A percentile compares a stretch with the other conserved stretches of the same genome.
Conservation (phyloP, 768 basidiomycete genomes). For the Cyclocybe aegerita region DNA sequence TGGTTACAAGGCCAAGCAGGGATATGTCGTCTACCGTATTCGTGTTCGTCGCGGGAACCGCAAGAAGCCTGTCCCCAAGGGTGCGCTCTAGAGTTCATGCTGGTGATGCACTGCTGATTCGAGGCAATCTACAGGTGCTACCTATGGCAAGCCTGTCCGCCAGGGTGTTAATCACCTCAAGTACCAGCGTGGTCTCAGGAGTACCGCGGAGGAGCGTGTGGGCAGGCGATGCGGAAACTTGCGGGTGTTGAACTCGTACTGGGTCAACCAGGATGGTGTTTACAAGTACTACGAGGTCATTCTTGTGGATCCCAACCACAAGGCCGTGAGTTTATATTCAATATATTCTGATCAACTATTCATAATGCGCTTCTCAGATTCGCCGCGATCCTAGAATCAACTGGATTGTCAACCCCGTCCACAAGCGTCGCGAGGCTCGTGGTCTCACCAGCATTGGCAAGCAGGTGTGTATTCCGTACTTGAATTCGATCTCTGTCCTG, state of each 20-base stretch:
- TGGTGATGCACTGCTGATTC: neutral
- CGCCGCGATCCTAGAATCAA: constrained; percentile 96
- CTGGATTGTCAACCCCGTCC: constrained; percentile 98
- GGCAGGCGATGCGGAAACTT: constrained; percentile 95
- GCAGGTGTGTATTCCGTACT: constrained; percentile 54
- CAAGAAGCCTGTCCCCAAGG: constrained; percentile 98
- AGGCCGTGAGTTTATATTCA: constrained; percentile 62
- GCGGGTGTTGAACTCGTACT: constrained; percentile 97
- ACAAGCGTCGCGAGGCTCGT: constrained; percentile 97
- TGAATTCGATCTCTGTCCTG: constrained; percentile 3
- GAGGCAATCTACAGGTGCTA: constrained; percentile 65
- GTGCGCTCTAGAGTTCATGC: constrained; percentile 37
- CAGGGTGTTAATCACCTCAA: constrained; percentile 99
- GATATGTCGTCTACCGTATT: constrained; percentile 96
- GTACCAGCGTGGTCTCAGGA: constrained; percentile 90
- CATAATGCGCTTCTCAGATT: constrained; percentile 47
- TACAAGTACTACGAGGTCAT: constrained; percentile 99
- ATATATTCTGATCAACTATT: constrained; percentile 7
- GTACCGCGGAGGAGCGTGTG: constrained; percentile 97
- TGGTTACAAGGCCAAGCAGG: constrained; percentile 99
- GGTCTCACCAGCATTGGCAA: constrained; percentile 97
- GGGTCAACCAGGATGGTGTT: constrained; percentile 98
- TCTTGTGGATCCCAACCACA: constrained; percentile 93
- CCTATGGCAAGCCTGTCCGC: constrained; percentile 98
- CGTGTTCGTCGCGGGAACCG: constrained; percentile 98